Conservation (phyloP, 805 yeast genomes). For the Starmerella khaoyaiensis region DNA sequence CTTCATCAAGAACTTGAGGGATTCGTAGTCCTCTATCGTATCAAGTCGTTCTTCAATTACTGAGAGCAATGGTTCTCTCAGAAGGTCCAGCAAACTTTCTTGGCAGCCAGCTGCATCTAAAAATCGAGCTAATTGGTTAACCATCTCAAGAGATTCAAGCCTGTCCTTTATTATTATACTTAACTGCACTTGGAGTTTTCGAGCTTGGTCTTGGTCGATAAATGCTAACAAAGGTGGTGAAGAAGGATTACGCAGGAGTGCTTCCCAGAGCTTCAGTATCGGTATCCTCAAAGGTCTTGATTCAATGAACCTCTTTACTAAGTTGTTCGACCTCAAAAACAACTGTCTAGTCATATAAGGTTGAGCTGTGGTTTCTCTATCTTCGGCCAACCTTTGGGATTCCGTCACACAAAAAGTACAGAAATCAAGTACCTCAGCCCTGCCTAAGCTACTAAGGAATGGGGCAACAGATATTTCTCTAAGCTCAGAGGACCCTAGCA, state of each 20-base stretch:
- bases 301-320: conserved; percentile 48
- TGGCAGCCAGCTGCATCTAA: conserved; percentile 22
- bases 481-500: conserved; percentile 23
- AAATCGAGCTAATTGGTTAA: conserved; percentile 14
- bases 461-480: conserved; percentile 24
- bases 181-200: conserved; percentile 45
- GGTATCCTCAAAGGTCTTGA: conserved; percentile 36
- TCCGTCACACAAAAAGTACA: conserved; percentile 28
- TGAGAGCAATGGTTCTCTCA: conserved; percentile 14
- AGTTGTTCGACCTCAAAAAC: conserved; percentile 41
- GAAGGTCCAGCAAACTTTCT: conserved; percentile 30
- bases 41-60: conserved; percentile 8
- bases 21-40: conserved; percentile 6
- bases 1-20: conserved; percentile 11
- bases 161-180: conserved; percentile 47
- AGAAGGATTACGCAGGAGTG: conserved; percentile 29
- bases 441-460: conserved; percentile 44
- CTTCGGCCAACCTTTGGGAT: conserved; percentile 11
- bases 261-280: conserved; percentile 34
- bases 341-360: conserved; percentile 51
- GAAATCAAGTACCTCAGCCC: conserved; percentile 39
- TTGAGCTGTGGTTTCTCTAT: conserved; percentile 38
- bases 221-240: conserved; percentile 73
- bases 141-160: conserved; percentile 11
- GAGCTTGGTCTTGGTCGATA: conserved; percentile 53